phyloP scores from a whole-genome alignment of 2,329 filamentous ascomycete species.

The Plectosphaerella plurivora region DNA sequence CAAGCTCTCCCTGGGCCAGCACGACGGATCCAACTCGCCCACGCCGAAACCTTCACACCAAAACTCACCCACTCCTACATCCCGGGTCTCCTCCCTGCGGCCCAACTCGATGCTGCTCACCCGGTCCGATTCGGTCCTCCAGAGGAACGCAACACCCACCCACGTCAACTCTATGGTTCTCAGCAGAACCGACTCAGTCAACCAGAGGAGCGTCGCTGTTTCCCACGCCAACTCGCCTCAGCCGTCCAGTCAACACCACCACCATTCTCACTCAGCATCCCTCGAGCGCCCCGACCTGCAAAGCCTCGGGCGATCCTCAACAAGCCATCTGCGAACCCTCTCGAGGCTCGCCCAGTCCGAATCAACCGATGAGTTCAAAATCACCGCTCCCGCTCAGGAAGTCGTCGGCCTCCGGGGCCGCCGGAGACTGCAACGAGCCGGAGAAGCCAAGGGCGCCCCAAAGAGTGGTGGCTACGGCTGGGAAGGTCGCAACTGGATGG shows the following conservation, averaged over 20 bases:
- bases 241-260: constrained; percentile 20
- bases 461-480: constrained; percentile 57
- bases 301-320: constrained; percentile 81
- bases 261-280: constrained; percentile 36
- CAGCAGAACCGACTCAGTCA: constrained; percentile 51
- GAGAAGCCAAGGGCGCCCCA: constrained; percentile 42
- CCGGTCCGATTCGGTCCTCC: constrained; percentile 49
- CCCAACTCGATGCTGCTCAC: constrained; percentile 59
- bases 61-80: constrained; percentile 25
- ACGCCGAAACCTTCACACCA: not conserved
- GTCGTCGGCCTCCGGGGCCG: constrained; percentile 85
- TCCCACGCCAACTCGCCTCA: constrained; percentile 24
- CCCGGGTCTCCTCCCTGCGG: constrained; percentile 37
- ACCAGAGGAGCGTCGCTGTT: constrained; percentile 25
- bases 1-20: constrained; percentile 45
- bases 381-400: constrained; percentile 74
- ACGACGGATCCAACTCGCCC: constrained; percentile 34
- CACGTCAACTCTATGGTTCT: constrained; percentile 53
- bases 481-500: constrained; percentile 94
- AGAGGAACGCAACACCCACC: constrained; percentile 23
- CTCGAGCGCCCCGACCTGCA: constrained; percentile 70
- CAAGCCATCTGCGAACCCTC: constrained; percentile 80
- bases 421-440: constrained; percentile 69
- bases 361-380: constrained; percentile 73
- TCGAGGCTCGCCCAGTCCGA: constrained; percentile 76